phyloP scores from a whole-genome alignment of 371 early-diverging fungal genomes.

The Batkoa obscura region DNA sequence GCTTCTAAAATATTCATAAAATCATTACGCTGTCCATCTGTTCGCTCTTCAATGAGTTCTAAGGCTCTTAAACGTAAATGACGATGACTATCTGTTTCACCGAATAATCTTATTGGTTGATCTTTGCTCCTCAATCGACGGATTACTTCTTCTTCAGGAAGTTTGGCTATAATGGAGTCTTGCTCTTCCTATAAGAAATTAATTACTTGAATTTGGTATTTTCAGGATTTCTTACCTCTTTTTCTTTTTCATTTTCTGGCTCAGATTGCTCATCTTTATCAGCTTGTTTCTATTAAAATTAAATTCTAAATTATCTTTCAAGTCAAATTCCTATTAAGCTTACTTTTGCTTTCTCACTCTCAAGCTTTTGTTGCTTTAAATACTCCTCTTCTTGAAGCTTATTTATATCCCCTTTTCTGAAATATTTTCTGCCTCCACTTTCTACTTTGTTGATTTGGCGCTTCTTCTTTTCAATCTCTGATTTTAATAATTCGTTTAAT shows the following conservation, averaged over 20 bases:
- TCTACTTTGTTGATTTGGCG: slow-evolving; percentile 14
- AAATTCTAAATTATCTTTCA: no score
- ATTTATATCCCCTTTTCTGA: slow-evolving; percentile 58
- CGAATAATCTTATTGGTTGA: slow-evolving; percentile 86
- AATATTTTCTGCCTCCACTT: slow-evolving; percentile 22
- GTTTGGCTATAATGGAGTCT: slow-evolving; percentile 13
- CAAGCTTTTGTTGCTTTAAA: slow-evolving; percentile 26
- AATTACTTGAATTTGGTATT: no score
- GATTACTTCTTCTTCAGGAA: slow-evolving; percentile 60
- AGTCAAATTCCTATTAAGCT: slow-evolving; percentile 1
- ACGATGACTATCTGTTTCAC: slow-evolving; percentile 68
- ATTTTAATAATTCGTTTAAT: no score
- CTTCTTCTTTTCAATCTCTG: not conserved
- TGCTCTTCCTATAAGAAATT: not conserved
- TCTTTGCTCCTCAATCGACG: slow-evolving; percentile 69
- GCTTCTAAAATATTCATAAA: slow-evolving; percentile 66
- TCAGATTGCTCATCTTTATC: no score
- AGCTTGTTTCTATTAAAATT: no score
- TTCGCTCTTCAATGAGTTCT: slow-evolving; percentile 69
- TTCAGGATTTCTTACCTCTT: no score
- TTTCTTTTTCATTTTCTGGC: no score
- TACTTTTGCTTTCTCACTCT: slow-evolving; percentile 29
- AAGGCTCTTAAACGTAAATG: slow-evolving; percentile 59
- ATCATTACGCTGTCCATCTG: slow-evolving; percentile 79
- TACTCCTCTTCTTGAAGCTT: slow-evolving; percentile 43